Evolutionary conservation across 345 rosid species (phyloP).

Genomic region (Cardiospermum halicacabum): DNA sequence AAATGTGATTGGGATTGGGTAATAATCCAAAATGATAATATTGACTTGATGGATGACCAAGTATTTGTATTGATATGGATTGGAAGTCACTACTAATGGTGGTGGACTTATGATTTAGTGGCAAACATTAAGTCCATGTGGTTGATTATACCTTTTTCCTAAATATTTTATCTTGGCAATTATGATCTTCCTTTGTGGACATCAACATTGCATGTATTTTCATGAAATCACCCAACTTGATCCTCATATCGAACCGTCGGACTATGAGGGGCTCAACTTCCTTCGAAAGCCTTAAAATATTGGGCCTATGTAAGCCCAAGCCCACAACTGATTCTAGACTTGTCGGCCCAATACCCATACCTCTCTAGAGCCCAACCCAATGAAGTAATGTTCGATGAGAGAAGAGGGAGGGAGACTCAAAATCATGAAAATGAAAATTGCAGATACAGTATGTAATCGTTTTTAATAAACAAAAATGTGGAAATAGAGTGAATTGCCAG

Average conservation of each 20-base stretch:
- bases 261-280: too few species aligned
- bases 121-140: background rate
- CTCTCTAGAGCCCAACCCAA: too few species aligned
- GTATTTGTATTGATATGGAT: too few species aligned
- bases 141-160: background rate
- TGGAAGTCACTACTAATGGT: conserved; percentile 9
- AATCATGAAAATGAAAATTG: too few species aligned
- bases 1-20: background rate
- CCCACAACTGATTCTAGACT: too few species aligned
- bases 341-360: too few species aligned
- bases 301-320: too few species aligned
- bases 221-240: background rate
- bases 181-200: background rate
- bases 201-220: background rate
- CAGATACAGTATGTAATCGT: too few species aligned
- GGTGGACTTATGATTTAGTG: background rate
- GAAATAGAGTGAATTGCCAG: background rate
- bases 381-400: too few species aligned
- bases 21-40: background rate
- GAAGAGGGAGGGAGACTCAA: too few species aligned
- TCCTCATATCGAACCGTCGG: too few species aligned
- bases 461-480: background rate
- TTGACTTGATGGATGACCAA: background rate
- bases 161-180: background rate
- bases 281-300: too few species aligned